phyloP scores from a whole-genome alignment of 2,329 filamentous ascomycete species.

The Colletotrichum orbiculare region DNA sequence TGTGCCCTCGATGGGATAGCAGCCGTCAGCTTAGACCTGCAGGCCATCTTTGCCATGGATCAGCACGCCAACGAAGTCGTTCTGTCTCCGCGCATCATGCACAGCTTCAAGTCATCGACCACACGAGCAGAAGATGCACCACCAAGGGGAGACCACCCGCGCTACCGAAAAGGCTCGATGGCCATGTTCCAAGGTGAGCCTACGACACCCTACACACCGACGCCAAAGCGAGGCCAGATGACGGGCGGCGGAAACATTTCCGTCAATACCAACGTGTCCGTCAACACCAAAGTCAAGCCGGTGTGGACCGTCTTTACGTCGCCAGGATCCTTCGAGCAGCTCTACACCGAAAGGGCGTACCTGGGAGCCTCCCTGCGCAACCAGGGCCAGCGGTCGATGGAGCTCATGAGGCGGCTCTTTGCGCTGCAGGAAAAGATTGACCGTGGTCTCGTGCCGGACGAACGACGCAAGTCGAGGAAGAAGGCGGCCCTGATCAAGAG shows the following conservation, averaged over 20 bases:
- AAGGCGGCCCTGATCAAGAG: slow-evolving; percentile 53
- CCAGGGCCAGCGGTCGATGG: slow-evolving; percentile 50
- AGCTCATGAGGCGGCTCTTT: slow-evolving; percentile 53
- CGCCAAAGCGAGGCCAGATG: slow-evolving; percentile 1
- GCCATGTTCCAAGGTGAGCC: not conserved
- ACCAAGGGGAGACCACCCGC: too few relatives aligned
- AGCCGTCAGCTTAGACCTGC: too few relatives aligned
- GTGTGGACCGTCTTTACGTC: slow-evolving; percentile 44
- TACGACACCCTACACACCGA: not conserved
- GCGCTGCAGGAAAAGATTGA: slow-evolving; percentile 47
- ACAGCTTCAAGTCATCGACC: not conserved
- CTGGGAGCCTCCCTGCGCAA: slow-evolving; percentile 54
- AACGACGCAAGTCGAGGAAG: slow-evolving; percentile 50
- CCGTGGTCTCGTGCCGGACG: slow-evolving; percentile 31
- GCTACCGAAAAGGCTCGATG: not conserved
- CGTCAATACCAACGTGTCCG: slow-evolving; percentile 8
- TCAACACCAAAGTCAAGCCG: slow-evolving; percentile 16
- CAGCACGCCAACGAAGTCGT: slow-evolving; percentile 18
- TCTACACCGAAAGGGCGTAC: slow-evolving; percentile 60
- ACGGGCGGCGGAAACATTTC: not conserved
- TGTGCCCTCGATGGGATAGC: too few relatives aligned
- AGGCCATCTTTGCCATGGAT: slow-evolving; percentile 1
- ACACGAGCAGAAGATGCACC: not conserved
- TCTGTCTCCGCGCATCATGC: slow-evolving; percentile 9
- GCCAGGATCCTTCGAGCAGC: slow-evolving; percentile 53